Conservation (phyloP, 345 rosid genomes). For the Erucastrum elatum region DNA sequence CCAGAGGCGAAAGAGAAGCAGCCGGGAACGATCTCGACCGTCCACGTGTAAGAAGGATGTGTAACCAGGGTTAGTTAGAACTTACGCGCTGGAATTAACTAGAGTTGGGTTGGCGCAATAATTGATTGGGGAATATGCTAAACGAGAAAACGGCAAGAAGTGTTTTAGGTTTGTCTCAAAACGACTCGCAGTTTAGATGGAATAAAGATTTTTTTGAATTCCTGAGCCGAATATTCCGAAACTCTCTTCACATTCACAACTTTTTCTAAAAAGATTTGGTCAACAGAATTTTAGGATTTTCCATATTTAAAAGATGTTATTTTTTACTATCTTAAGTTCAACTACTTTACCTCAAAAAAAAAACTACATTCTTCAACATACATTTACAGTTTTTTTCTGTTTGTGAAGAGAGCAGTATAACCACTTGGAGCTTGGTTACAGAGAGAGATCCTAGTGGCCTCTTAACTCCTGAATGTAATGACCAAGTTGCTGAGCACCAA, state of each 20-base stretch:
- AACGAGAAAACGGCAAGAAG: slow-evolving; percentile 2
- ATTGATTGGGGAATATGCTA: slow-evolving; percentile 33
- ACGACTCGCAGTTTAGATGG: slow-evolving; percentile 31
- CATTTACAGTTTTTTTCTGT: slow-evolving; percentile 16
- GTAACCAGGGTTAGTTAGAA: slow-evolving; percentile 41
- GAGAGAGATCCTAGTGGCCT: slow-evolving; percentile 50
- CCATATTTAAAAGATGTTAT: neutral
- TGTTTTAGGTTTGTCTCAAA: neutral
- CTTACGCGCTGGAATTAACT: slow-evolving; percentile 34
- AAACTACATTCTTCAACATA: slow-evolving; percentile 20
- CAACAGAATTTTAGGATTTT: neutral
- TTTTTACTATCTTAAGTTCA: neutral
- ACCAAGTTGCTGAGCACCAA: slow-evolving; percentile 75
- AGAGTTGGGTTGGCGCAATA: slow-evolving; percentile 49
- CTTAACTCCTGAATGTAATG: slow-evolving; percentile 69
- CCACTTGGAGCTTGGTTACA: slow-evolving; percentile 16
- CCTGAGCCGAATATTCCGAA: slow-evolving; percentile 5
- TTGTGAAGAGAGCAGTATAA: neutral
- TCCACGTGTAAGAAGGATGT: slow-evolving; percentile 48
- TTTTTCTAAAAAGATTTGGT: neutral
- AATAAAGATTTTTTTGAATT: too few species aligned
- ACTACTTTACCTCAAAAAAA: slow-evolving; percentile 36
- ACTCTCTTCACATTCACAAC: neutral
- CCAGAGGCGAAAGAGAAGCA: slow-evolving; percentile 32
- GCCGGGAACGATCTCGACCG: slow-evolving; percentile 38